Conservation (phyloP, 768 basidiomycete species). For the Dentipellis fragilis region DNA sequence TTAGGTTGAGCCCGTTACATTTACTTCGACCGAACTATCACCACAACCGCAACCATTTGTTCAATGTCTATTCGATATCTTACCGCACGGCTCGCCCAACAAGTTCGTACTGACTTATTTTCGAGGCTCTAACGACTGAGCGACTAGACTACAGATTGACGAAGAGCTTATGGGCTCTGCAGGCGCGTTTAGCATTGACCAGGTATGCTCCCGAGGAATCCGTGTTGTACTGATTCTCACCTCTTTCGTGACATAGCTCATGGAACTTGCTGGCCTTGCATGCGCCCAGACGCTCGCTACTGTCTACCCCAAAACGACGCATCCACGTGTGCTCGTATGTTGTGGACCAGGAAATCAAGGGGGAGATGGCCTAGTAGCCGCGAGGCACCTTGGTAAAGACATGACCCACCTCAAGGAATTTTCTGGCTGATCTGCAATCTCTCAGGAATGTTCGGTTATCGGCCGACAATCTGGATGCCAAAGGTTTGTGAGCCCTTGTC, state of each 20-base stretch:
- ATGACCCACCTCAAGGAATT: not conserved
- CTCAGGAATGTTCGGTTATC: conserved; percentile 85
- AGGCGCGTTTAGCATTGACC: conserved; percentile 94
- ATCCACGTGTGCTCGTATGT: conserved; percentile 80
- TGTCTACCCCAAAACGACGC: conserved; percentile 59
- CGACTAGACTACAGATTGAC: conserved; percentile 57
- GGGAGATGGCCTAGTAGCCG: conserved; percentile 94
- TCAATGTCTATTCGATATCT: conserved; percentile 13
- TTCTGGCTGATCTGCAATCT: not conserved
- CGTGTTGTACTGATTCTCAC: no score
- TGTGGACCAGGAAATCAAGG: conserved; percentile 98
- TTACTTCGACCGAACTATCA: no score
- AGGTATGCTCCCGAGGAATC: conserved; percentile 33
- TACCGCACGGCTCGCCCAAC: conserved; percentile 47
- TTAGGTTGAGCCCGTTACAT: no score
- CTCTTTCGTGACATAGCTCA: conserved; percentile 42
- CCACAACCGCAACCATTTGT: no score
- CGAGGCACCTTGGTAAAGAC: conserved; percentile 71
- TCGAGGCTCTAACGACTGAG: not conserved
- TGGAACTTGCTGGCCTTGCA: conserved; percentile 93
- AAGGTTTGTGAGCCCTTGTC: conserved; percentile 44
- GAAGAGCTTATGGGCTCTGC: conserved; percentile 81
- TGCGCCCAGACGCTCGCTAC: conserved; percentile 82
- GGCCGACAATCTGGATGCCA: conserved; percentile 85
- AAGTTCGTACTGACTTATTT: conserved; percentile 32